phyloP scores from a whole-genome alignment of 257 asterid species.

The Solanum tarapatanum region DNA sequence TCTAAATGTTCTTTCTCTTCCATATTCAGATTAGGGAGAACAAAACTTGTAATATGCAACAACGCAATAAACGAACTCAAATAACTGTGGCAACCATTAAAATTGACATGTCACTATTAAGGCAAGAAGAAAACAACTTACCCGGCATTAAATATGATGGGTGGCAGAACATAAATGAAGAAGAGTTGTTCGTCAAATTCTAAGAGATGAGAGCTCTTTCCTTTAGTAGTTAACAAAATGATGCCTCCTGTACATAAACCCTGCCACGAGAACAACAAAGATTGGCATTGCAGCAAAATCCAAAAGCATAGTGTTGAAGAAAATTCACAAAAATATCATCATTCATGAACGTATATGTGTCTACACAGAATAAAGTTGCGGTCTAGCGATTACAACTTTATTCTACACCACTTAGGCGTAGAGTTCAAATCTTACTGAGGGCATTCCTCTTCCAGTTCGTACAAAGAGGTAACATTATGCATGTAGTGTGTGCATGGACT shows the following conservation, averaged over 20 bases:
- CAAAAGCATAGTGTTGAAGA: not conserved
- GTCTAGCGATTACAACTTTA: not conserved
- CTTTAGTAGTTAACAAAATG: constrained; percentile 32
- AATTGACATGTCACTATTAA: not conserved
- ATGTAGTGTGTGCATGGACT: not conserved
- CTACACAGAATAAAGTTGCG: not conserved
- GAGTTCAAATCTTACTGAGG: not conserved
- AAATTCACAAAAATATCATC: not conserved
- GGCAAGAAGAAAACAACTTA: constrained; percentile 6
- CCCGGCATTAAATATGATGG: constrained; percentile 87
- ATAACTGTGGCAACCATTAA: not conserved
- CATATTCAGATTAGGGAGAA: not conserved
- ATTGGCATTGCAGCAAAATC: not conserved
- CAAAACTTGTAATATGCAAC: not conserved
- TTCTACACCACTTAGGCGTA: not conserved
- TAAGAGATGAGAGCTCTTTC: constrained; percentile 44
- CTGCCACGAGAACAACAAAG: constrained; percentile 13
- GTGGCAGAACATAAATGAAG: constrained; percentile 72
- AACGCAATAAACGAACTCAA: not conserved
- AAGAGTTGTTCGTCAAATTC: constrained; percentile 63
- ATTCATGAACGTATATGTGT: not conserved
- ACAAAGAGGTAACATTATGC: not conserved
- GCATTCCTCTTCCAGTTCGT: not conserved
- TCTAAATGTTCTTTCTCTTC: not conserved
- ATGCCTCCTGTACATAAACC: constrained; percentile 45